Base-by-base conservation (phyloP, 2,329 filamentous ascomycete species). In the Huntiella bhutanensis region DNA sequence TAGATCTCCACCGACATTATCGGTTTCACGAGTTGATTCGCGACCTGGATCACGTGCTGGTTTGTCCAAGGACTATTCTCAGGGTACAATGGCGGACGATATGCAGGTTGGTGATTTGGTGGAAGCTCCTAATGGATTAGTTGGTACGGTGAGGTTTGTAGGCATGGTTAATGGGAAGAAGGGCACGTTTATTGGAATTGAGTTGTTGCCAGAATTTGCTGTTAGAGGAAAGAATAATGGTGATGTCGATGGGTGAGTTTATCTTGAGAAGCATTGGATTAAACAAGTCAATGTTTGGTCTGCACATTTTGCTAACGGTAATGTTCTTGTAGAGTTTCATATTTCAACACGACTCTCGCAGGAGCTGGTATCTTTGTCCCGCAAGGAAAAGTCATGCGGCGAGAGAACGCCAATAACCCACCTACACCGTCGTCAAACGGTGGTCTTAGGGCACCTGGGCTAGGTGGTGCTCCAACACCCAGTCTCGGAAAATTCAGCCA, bases 311-410 rank as follows among this genome's bases (percentile, higher is more conserved):
- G 7, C 22, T 28, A 28, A 28, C 22, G 22, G 22, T 8, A 10
- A 28, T 28, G 22, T 12, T 28, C 7, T 16, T 48, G 34, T 57
- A 80, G 75, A 48, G 58, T 78, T 42, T 75, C 68, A 33, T 98
- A 98, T 63, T 98, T 98, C 60, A 70, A 68, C 33, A 94, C 91
- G 8, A 71, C 71, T 3, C 64, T 79, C 16, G 74, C 83, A 1
- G 85, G 85, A 51, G 77, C 91, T 2, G 91, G 91, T 51, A 96
- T 98, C 56, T 98, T 98, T 59, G 71, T 98, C 11, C 91, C 91
- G 3, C 66, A 91, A 12, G 75, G 79, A 59, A 91, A 92, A 60
- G 83, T 83, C 33, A 70, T 72, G 57, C 82, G 73, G 60, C 79
- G 75, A 57, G 73, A 72, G 43, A 75, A 72, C 36, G 68, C 69